Conservation (phyloP, 2,329 filamentous ascomycete genomes). For the Incumbomyces lentus region DNA sequence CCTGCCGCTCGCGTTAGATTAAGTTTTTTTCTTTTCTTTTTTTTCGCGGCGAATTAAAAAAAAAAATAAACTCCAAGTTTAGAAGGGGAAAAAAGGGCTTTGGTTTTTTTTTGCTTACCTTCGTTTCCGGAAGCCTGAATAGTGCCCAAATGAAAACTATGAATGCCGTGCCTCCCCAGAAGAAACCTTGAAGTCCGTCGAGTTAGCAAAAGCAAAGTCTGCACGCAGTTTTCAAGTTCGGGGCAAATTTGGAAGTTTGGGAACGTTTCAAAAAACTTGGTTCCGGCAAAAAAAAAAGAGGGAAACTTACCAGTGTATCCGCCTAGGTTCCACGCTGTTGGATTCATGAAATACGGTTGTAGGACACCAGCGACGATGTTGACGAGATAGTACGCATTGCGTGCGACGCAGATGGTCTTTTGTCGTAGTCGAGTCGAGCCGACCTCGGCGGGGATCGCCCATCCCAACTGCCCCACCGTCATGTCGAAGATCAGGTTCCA, state of each 20-base stretch:
- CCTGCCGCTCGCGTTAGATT: too few relatives aligned
- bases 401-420: conserved; percentile 45
- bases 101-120: conserved; percentile 11
- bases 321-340: conserved; percentile 22
- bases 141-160: conserved; percentile 24
- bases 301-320: conserved; percentile 19
- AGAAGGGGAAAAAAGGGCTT: too few relatives aligned
- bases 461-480: conserved; percentile 44
- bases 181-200: conserved; percentile 19
- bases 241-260: too few relatives aligned
- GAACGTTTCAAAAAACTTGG: too few relatives aligned
- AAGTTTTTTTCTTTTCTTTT: too few relatives aligned
- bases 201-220: too few relatives aligned
- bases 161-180: conserved; percentile 22
- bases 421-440: conserved; percentile 45
- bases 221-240: too few relatives aligned
- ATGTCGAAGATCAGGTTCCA: conserved; percentile 44
- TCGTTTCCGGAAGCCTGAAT: conserved; percentile 25
- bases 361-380: conserved; percentile 25
- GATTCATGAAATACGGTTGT: conserved; percentile 26
- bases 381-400: conserved; percentile 41
- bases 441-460: conserved; percentile 42
- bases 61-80: too few relatives aligned
- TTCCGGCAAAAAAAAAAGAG: too few relatives aligned
- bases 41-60: too few relatives aligned